Evolutionary conservation across 2,329 filamentous ascomycete species (phyloP).

Genomic region (Xylaria sp.): DNA sequence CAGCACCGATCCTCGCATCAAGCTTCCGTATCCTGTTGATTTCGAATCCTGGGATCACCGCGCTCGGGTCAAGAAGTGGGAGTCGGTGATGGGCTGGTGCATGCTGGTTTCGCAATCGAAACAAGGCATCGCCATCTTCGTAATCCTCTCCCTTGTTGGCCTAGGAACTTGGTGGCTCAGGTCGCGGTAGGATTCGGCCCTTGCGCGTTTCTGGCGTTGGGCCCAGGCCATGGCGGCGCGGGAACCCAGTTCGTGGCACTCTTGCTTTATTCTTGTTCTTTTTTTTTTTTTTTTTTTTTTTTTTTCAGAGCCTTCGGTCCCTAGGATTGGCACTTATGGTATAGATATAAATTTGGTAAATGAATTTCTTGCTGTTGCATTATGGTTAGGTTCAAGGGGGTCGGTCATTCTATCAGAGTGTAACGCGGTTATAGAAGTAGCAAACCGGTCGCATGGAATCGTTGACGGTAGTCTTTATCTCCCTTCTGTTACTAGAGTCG

Average conservation of each 20-base stretch:
- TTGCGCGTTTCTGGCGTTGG: constrained; percentile 8
- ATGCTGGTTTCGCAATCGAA: constrained; percentile 66
- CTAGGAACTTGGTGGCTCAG: constrained; percentile 60
- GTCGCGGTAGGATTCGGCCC: constrained; percentile 43
- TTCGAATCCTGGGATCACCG: constrained; percentile 66
- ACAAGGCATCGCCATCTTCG: constrained; percentile 60
- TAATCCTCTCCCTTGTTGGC: constrained; percentile 56
- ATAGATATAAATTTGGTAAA: background rate
- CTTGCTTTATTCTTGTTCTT: background rate
- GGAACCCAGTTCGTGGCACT: background rate
- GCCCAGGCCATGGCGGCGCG: background rate
- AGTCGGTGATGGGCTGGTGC: constrained; percentile 61
- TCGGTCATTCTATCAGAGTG: background rate
- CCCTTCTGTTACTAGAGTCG: constrained; percentile 1
- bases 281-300: background rate
- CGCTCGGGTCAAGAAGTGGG: constrained; percentile 48
- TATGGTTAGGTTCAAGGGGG: background rate
- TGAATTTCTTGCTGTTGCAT: background rate
- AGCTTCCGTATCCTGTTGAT: constrained; percentile 64
- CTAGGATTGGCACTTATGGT: background rate
- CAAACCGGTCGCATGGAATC: background rate
- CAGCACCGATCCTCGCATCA: constrained; percentile 44
- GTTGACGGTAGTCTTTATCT: constrained; percentile 11
- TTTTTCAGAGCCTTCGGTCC: background rate
- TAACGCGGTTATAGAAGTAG: background rate